Base-by-base conservation (phyloP, 768 basidiomycete genomes). In the Strobilomyces dryophilus region DNA sequence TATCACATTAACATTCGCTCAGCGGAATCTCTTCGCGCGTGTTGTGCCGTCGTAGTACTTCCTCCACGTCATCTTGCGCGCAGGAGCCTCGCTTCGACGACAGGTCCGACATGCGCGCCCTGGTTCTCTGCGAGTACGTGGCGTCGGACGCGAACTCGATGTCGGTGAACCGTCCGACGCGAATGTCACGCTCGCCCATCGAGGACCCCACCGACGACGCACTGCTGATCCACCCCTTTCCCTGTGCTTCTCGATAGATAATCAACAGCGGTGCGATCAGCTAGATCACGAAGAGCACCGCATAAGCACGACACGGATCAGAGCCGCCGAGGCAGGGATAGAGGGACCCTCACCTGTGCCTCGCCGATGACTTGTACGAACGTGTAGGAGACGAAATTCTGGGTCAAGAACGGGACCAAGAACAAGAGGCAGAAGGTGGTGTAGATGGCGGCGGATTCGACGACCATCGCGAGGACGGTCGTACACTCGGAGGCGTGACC, bases 261-360 rank as follows among this genome's bases (percentile, higher is more conserved):
- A 76, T 76, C 36, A 76, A 55, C 2, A 71, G 52, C 1, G 73
- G 73, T 2, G 73, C 70, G 32, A 76, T 69, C 36, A 66, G 52
- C 75, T 76, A n/a, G 43, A 49, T 47, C 11, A 1, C n/a, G n/a
- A n/a, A n/a, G n/a, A n/a, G n/a, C n/a, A n/a, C n/a, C n/a, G n/a
- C n/a, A 18, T 61, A 18, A 61, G 47, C 55, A 45, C 24, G n/a
- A n/a, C n/a, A n/a, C n/a, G 8, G 41, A 42, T 21, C 24, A 5
- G 21, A 44, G 43, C 27, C 7, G n/a, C n/a, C n/a, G n/a, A 20
- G 31, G 10, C 12, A 26, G 27, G 7, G 35, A 52, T 46, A 27
- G 15, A 37, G 40, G 1, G 18, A 39, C 67, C 24, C 24, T 45
- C 6, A 68, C 71, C 61, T 73, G 71, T 8, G 60, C 61, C 53